phyloP scores from a whole-genome alignment of 768 basidiomycete species.

The Zangia roseola region DNA sequence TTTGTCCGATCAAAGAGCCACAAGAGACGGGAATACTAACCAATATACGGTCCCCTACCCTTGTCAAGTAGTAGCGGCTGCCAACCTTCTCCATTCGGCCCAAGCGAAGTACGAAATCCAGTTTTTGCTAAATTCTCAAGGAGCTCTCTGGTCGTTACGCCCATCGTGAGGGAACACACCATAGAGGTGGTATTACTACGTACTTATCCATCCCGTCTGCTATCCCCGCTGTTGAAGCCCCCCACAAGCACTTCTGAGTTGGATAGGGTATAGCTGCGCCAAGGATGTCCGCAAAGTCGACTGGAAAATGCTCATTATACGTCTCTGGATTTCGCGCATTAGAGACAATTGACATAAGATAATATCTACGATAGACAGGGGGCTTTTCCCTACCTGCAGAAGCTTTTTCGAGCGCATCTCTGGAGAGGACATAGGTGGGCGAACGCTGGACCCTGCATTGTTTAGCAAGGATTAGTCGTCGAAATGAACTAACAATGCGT shows the following conservation, averaged over 20 bases:
- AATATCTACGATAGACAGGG: background rate
- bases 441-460: conserved; percentile 27
- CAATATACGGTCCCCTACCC: conserved; percentile 40
- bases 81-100: conserved; percentile 38
- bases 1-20: background rate
- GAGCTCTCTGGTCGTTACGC: conserved; percentile 31
- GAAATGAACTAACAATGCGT: conserved; percentile 9
- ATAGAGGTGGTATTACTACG: background rate
- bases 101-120: conserved; percentile 39
- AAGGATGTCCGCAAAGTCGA: conserved; percentile 27
- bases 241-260: conserved; percentile 15
- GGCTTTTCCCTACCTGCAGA: conserved; percentile 14
- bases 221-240: background rate
- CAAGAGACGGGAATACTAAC: conserved; percentile 22
- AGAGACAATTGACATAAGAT: background rate
- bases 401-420: conserved; percentile 1
- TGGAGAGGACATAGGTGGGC: conserved; percentile 27
- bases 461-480: conserved; percentile 24
- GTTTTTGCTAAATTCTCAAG: conserved; percentile 34
- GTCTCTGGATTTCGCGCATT: conserved; percentile 10
- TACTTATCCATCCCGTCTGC: conserved; percentile 26
- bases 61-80: conserved; percentile 28
- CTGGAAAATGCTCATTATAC: conserved; percentile 27
- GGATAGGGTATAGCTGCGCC: conserved; percentile 20
- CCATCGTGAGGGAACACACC: background rate